phyloP scores from a whole-genome alignment of 352 stramenopile genomes.

The Elongisporangium anandrum region DNA sequence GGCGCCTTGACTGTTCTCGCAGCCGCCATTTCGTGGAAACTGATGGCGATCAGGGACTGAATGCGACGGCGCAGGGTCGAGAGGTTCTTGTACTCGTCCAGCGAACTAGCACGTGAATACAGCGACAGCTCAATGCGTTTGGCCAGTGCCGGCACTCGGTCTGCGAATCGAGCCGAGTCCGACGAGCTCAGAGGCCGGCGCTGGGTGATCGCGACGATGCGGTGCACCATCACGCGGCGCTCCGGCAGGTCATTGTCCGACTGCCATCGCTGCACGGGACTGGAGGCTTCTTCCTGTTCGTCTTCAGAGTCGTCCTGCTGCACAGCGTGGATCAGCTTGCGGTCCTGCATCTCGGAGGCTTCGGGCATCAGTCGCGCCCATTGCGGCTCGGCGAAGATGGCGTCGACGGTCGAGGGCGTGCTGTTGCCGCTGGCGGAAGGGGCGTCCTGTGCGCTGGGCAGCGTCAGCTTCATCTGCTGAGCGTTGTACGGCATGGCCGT shows the following conservation, averaged over 20 bases:
- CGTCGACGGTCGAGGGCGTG: constrained; percentile 21
- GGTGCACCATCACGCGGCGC: constrained; percentile 65
- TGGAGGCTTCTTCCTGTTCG: constrained; percentile 1
- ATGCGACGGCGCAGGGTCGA: constrained; percentile 64
- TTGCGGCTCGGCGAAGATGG: constrained; percentile 11
- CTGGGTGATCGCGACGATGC: constrained; percentile 59
- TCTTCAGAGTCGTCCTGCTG: constrained; percentile 11
- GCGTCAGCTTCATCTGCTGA: constrained; percentile 1
- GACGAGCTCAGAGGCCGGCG: background rate
- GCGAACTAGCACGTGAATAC: constrained; percentile 59
- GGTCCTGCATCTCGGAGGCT: constrained; percentile 8
- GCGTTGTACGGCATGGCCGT: background rate
- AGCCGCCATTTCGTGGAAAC: constrained; percentile 54
- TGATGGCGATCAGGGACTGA: constrained; percentile 64
- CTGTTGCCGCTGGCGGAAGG: constrained; percentile 1
- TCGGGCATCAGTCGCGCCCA: constrained; percentile 29
- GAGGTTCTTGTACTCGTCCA: constrained; percentile 67
- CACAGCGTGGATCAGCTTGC: constrained; percentile 12
- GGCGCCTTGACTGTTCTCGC: constrained; percentile 11
- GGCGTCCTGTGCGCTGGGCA: constrained; percentile 1
- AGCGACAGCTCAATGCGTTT: constrained; percentile 75
- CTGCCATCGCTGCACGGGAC: constrained; percentile 42
- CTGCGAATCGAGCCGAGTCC: background rate
- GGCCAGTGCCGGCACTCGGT: constrained; percentile 18
- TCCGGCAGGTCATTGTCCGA: constrained; percentile 46